These are phyloP conservation scores for Pistacia atlantica DNA, from an alignment of 345 rosid genomes.

Conservation along the genomic window DNA sequence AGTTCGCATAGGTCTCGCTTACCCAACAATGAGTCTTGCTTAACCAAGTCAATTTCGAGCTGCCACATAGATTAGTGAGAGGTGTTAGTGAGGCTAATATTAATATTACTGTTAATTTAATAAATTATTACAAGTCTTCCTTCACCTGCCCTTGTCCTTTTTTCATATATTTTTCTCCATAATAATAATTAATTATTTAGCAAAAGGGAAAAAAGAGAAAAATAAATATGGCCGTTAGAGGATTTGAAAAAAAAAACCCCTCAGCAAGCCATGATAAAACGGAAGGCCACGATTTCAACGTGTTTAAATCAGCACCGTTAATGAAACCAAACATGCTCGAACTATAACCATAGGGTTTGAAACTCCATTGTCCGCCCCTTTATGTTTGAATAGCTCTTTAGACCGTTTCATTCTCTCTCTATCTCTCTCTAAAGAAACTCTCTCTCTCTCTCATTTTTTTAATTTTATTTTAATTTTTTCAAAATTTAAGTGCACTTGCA, in stretches of 20 bases:
- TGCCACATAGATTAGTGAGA: too few species aligned
- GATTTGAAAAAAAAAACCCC: slow-evolving; percentile 25
- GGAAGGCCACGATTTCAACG: slow-evolving; percentile 38
- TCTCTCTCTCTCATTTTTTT: slow-evolving; percentile 5
- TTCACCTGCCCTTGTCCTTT: too few species aligned
- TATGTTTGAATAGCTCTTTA: slow-evolving; percentile 51
- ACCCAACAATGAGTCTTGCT: too few species aligned
- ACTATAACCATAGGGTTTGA: slow-evolving; percentile 54
- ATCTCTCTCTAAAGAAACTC: neutral
- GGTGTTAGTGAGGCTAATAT: too few species aligned
- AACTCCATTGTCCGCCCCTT: slow-evolving; percentile 59
- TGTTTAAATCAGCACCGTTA: slow-evolving; percentile 33
- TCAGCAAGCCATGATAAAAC: slow-evolving; percentile 15
- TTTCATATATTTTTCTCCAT: too few species aligned
- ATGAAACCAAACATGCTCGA: slow-evolving; percentile 28
- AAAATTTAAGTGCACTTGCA: slow-evolving; percentile 21
- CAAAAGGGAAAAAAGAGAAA: neutral
- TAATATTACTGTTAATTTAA: too few species aligned
- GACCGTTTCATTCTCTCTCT: slow-evolving; percentile 50
- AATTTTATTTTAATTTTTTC: neutral
- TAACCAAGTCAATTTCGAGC: too few species aligned
- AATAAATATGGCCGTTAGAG: slow-evolving; percentile 48
- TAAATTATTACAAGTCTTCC: too few species aligned
- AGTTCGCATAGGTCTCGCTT: too few species aligned
- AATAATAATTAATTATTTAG: neutral